phyloP scores from a whole-genome alignment of 75 land plant species.

The Gnetum montanum region DNA sequence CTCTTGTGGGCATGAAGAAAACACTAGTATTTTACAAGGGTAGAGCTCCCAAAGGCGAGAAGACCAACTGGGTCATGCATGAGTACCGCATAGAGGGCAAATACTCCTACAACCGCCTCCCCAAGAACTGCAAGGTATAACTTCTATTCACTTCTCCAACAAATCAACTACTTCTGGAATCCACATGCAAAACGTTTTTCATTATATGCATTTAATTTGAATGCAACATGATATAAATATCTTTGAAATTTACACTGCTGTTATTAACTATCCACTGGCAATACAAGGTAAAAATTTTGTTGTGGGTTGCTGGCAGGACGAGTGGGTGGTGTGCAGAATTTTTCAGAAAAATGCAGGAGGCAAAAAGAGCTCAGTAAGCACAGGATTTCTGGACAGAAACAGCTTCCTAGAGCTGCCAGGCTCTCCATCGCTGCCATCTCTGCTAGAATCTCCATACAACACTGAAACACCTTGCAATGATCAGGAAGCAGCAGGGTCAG shows the following conservation, averaged over 20 bases:
- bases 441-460: conserved; percentile 3
- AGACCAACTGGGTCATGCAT: conserved; percentile 48
- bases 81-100: conserved; percentile 33
- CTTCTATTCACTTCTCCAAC: too few relatives aligned
- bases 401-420: background rate
- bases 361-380: background rate
- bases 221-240: too few relatives aligned
- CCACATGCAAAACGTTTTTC: too few relatives aligned
- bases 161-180: too few relatives aligned
- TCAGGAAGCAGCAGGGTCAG: background rate
- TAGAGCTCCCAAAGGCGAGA: conserved; percentile 40
- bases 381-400: background rate
- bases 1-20: conserved; percentile 36
- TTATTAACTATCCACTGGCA: too few relatives aligned
- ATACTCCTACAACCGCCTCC: conserved; percentile 5
- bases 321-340: conserved; percentile 65
- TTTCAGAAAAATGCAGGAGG: conserved; percentile 52
- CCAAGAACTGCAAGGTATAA: conserved; percentile 21
- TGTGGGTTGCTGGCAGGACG: too few relatives aligned
- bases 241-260: too few relatives aligned
- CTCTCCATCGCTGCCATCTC: conserved; percentile 5
- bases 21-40: conserved; percentile 42
- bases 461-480: background rate
- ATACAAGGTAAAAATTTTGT: too few relatives aligned
- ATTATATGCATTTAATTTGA: too few relatives aligned